A percentile compares a stretch with the other conserved stretches of the same genome.
phyloP scores from a whole-genome alignment of 73 alveolate species.

The Tetrahymena malaccensis region DNA sequence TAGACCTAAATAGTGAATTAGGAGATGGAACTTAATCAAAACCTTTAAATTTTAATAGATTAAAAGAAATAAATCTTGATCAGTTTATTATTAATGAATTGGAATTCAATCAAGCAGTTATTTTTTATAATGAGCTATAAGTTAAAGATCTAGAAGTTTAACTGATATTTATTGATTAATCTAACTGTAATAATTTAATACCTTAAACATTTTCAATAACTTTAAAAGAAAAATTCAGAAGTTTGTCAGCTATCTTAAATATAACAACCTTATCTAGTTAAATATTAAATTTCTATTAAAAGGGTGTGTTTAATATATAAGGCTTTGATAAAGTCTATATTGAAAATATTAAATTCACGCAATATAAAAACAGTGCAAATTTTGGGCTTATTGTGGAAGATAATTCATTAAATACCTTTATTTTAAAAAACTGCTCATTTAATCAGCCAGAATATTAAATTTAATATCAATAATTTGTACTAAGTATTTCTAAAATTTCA shows the following conservation, averaged over 20 bases:
- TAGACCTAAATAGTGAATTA: background rate
- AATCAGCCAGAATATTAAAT: background rate
- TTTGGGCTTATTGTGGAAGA: background rate
- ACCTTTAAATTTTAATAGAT: background rate
- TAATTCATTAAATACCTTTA: background rate
- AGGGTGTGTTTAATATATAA: background rate
- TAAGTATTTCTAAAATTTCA: background rate
- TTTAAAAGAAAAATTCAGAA: background rate
- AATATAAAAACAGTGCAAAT: background rate
- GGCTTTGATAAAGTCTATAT: background rate
- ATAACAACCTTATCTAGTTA: background rate
- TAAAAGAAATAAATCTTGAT: background rate
- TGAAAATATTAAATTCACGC: background rate
- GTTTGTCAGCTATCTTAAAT: background rate
- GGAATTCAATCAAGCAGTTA: background rate
- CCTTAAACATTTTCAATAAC: background rate
- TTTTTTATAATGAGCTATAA: background rate
- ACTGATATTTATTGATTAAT: background rate
- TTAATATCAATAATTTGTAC: background rate
- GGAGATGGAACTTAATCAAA: background rate
- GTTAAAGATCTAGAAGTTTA: background rate
- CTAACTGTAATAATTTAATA: background rate
- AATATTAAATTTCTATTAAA: background rate
- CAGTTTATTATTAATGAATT: background rate
- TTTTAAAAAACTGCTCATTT: background rate